A percentile compares a stretch with the other conserved stretches of the same genome.
Conservation (phyloP, 2,329 filamentous ascomycete genomes). For the Fusarium dimerum region DNA sequence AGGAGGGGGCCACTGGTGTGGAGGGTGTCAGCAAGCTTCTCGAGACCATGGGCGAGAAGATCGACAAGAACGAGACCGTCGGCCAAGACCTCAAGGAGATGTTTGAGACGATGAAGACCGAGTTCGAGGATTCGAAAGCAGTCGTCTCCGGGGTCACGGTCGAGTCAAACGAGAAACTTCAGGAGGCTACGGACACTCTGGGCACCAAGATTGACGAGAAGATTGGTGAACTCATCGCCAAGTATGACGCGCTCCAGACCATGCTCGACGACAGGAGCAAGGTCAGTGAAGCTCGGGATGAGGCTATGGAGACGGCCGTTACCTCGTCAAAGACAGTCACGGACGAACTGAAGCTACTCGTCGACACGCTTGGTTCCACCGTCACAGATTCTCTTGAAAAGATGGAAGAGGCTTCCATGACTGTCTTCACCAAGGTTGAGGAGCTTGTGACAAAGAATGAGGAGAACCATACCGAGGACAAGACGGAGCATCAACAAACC, state of each 20-base stretch:
- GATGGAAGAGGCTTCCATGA: constrained; percentile 83
- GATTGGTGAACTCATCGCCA: constrained; percentile 76
- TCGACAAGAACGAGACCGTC: constrained; percentile 57
- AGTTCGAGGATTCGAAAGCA: constrained; percentile 84
- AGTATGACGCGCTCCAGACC: constrained; percentile 84
- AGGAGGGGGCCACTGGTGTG: constrained; percentile 71
- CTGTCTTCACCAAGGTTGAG: constrained; percentile 80
- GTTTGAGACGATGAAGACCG: constrained; percentile 73
- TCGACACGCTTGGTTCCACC: constrained; percentile 80
- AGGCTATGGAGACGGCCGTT: constrained; percentile 72
- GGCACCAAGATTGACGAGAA: constrained; percentile 62
- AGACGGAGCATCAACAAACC: constrained; percentile 79
- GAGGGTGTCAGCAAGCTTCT: constrained; percentile 73
- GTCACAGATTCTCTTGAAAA: constrained; percentile 84
- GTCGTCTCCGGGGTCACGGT: constrained; percentile 78
- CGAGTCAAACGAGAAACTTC: constrained; percentile 79
- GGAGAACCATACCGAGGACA: constrained; percentile 71
- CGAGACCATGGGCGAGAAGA: constrained; percentile 64
- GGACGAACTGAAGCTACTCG: constrained; percentile 83
- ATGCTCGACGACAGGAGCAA: constrained; percentile 73
- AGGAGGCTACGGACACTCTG: constrained; percentile 56
- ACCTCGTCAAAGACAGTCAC: constrained; percentile 75
- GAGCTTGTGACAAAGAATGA: constrained; percentile 76
- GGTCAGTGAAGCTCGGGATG: constrained; percentile 71
- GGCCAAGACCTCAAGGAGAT: constrained; percentile 69